Evolutionary conservation across 345 rosid species (phyloP), one percentile per base, ranked within the genome.

Genomic region (Adansonia digitata): DNA sequence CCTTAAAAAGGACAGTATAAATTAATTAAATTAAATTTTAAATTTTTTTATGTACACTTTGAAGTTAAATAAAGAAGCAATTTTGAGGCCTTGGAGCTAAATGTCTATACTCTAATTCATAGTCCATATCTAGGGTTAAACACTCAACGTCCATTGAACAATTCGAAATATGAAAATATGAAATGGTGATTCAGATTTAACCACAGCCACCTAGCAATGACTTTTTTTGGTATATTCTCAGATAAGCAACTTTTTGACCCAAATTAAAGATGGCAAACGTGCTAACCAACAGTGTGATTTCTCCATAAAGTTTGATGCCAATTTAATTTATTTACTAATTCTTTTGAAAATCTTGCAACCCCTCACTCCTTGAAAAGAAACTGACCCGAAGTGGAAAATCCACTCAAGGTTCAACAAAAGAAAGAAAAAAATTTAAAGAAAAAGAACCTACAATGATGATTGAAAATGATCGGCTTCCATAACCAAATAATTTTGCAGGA

Each of bases 401-500:
- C 35, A 67, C 55, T 45, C 55, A 15, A 67, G 22, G 26, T 26
- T 12, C 71, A 45, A 67, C 45, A 67, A 20, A 22, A 22, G 51
- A 67, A 14, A 5, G 8, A 29, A 59, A 27, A 39, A 57, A 12
- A n/a, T n/a, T n/a, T n/a, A n/a, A n/a, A n/a, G n/a, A n/a, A n/a
- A n/a, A n/a, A 7, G 34, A 67, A 43, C 53, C 22, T 45, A 35
- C 20, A 43, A 66, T 42, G n/a, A 66, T 66, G 71, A 24, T 7
- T 42, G 71, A 43, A 15, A 5, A 24, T 67, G 37, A 24, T 42
- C 5, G 42, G 6, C 26, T 66, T n/a, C 3, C 0, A 3, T n/a
- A 10, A 9, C 24, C 24, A 52, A 52, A 52, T 52, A 52, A 35
- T 35, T 53, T 63, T 29, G 77, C 86, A 91, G 97, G 89, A 86